A percentile compares a stretch with the other conserved stretches of the same genome.
Conservation (phyloP, 306 rosid genomes). For the Malus sylvestris region DNA sequence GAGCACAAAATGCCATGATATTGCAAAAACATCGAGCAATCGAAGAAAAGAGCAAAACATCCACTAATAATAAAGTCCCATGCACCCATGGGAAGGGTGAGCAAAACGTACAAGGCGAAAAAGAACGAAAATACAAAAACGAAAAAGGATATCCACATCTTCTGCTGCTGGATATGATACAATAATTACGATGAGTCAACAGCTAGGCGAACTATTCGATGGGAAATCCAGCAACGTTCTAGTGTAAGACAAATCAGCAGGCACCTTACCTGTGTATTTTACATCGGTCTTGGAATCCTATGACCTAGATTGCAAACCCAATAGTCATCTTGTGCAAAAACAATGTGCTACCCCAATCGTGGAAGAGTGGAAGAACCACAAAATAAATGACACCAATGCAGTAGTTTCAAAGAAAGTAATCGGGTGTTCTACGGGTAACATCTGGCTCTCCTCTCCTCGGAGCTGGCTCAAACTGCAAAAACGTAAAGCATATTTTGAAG, state of each 20-base stretch:
- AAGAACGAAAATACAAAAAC: neutral
- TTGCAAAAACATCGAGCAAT: neutral
- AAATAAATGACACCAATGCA: constrained; percentile 3
- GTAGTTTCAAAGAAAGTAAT: constrained; percentile 75
- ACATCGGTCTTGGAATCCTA: constrained; percentile 43
- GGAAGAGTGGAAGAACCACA: constrained; percentile 22
- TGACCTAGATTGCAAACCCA: constrained; percentile 35
- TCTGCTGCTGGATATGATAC: constrained; percentile 50
- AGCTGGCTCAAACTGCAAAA: constrained; percentile 94
- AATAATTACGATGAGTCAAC: constrained; percentile 26
- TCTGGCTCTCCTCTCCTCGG: constrained; percentile 99
- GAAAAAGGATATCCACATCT: constrained; percentile 31
- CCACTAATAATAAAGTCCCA: constrained; percentile 32
- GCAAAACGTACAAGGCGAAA: neutral
- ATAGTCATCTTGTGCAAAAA: constrained; percentile 32
- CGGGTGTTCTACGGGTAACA: constrained; percentile 98
- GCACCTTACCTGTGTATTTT: constrained; percentile 47
- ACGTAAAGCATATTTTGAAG: constrained; percentile 14
- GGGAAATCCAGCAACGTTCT: constrained; percentile 43
- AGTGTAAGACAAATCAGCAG: constrained; percentile 37
- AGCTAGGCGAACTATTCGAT: constrained; percentile 41
- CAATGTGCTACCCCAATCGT: constrained; percentile 29
- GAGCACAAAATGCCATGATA: neutral
- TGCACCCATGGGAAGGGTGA: constrained; percentile 22
- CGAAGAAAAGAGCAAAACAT: constrained; percentile 14